Evolutionary conservation across 305 asterid species (phyloP).

Genomic region (Stenogyne calaminthoides): DNA sequence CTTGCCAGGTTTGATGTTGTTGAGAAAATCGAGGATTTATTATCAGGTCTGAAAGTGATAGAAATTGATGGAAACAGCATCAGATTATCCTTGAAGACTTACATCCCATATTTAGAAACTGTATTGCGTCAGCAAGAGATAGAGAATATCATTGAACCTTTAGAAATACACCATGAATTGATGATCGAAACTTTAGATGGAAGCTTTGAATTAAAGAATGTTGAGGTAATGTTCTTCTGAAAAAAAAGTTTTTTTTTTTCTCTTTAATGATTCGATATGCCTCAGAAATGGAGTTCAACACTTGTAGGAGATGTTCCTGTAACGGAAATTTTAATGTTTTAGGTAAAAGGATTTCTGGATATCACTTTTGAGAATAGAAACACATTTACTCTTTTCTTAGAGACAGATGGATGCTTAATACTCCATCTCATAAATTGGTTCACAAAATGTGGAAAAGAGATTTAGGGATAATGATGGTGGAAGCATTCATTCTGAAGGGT

Average conservation of each 20-base stretch:
- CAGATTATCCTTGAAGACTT: constrained; percentile 74
- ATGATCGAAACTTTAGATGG: constrained; percentile 67
- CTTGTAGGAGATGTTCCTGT: constrained; percentile 16
- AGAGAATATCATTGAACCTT: constrained; percentile 54
- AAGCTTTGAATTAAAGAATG: constrained; percentile 66
- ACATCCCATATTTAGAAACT: constrained; percentile 60
- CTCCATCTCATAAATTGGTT: constrained; percentile 18
- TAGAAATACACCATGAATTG: constrained; percentile 78
- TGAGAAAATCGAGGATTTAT: constrained; percentile 71
- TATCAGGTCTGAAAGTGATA: constrained; percentile 69
- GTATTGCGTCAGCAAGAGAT: constrained; percentile 59
- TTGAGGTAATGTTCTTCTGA: constrained; percentile 54
- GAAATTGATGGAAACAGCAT: constrained; percentile 70
- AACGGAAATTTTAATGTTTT: not conserved
- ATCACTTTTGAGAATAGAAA: not conserved
- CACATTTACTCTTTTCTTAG: not conserved
- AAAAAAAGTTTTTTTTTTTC: no score
- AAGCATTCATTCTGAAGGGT: constrained; percentile 5
- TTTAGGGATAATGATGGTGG: not conserved
- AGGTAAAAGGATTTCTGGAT: constrained; percentile 10
- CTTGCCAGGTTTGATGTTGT: constrained; percentile 64
- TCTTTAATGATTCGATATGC: constrained; percentile 4
- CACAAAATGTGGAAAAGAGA: not conserved
- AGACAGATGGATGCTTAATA: constrained; percentile 8
- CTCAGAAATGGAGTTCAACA: constrained; percentile 6